Percentiles rank a stretch among this genome's conserved stretches.
phyloP scores from a whole-genome alignment of 2,329 filamentous ascomycete genomes.

The Atkinsonella hypoxylon region DNA sequence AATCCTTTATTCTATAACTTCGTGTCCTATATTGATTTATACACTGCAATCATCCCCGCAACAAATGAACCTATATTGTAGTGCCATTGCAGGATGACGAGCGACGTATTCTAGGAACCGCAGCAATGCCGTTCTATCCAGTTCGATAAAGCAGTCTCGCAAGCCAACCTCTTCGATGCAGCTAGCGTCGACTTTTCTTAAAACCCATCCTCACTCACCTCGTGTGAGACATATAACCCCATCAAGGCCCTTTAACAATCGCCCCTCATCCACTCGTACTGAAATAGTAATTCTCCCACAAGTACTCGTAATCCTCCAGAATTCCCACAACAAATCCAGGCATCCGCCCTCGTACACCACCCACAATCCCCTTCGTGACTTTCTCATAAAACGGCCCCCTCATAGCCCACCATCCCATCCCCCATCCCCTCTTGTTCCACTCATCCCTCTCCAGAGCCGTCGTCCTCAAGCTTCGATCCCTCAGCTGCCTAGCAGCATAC shows the following conservation, averaged over 20 bases:
- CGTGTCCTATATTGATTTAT: too few species aligned
- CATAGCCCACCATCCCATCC: constrained; percentile 92
- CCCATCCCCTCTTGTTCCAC: constrained; percentile 77
- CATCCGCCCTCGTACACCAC: constrained; percentile 62
- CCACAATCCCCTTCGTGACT: constrained; percentile 65
- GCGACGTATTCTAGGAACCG: too few species aligned
- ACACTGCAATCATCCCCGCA: too few species aligned
- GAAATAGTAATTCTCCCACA: constrained; percentile 98
- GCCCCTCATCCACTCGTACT: constrained; percentile 33
- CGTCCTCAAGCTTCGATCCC: constrained; percentile 62
- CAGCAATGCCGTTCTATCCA: too few species aligned
- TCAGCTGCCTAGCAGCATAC: constrained; percentile 75
- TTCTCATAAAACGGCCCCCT: constrained; percentile 95
- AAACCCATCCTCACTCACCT: too few species aligned
- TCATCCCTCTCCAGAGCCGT: constrained; percentile 85
- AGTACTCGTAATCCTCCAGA: constrained; percentile 89
- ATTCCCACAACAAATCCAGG: constrained; percentile 74
- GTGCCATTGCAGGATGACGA: too few species aligned
- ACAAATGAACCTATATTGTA: too few species aligned
- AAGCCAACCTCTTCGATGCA: too few species aligned
- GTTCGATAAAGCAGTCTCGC: too few species aligned
- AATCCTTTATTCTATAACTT: too few species aligned
- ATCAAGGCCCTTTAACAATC: not conserved
- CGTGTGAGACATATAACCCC: too few species aligned
- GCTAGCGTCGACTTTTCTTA: too few species aligned